phyloP scores from a whole-genome alignment of 257 asterid genomes.

The Solanum sejunctum region DNA sequence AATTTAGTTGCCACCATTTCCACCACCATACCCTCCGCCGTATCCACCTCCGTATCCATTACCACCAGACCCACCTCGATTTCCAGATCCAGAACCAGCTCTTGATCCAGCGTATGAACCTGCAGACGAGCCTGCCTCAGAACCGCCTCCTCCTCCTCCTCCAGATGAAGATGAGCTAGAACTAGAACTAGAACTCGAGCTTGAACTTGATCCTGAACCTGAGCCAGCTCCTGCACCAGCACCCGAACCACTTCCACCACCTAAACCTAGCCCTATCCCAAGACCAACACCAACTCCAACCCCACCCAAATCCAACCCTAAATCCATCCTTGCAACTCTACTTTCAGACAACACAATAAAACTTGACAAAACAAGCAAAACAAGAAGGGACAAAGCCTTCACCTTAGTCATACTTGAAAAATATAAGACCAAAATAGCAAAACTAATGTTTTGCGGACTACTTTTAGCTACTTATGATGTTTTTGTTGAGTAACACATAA shows the following conservation, averaged over 20 bases:
- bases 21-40: constrained; percentile 35
- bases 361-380: constrained; percentile 3
- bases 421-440: not conserved
- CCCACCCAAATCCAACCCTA: constrained; percentile 17
- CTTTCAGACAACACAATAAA: constrained; percentile 6
- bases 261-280: constrained; percentile 21
- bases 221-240: constrained; percentile 19
- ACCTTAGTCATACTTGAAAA: not conserved
- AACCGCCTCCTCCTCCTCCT: constrained; percentile 33
- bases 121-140: constrained; percentile 56
- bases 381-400: constrained; percentile 4
- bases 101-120: constrained; percentile 60
- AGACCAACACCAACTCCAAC: constrained; percentile 17
- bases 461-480: not conserved
- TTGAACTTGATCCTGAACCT: constrained; percentile 18
- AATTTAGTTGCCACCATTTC: constrained; percentile 27
- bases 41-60: constrained; percentile 16
- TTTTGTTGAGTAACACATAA: not conserved
- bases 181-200: constrained; percentile 12
- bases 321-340: constrained; percentile 16
- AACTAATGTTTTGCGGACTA: not conserved
- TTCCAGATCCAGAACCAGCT: constrained; percentile 44
- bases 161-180: constrained; percentile 14
- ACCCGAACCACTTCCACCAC: constrained; percentile 19
- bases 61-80: not conserved